These are phyloP conservation scores for Skeletonema costatum DNA, from an alignment of 108 stramenopile species.

Conservation along the genomic window DNA sequence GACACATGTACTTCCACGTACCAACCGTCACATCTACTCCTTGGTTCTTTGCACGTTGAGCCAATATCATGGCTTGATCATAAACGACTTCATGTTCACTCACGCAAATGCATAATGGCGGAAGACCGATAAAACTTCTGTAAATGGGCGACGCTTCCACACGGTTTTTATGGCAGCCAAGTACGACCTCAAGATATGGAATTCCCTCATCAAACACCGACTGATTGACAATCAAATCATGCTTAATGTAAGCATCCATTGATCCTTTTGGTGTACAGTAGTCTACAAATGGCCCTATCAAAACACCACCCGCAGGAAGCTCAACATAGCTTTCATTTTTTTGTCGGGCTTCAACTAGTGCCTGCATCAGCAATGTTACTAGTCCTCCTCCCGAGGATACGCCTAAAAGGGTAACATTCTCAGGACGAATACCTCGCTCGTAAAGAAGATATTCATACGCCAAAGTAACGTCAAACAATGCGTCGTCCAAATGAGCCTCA, in stretches of 20 bases:
- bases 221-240: conserved; percentile 83
- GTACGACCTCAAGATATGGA: conserved; percentile 41
- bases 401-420: conserved; percentile 65
- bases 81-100: conserved; percentile 81
- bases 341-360: conserved; percentile 47
- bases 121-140: conserved; percentile 60
- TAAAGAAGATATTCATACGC: conserved; percentile 58
- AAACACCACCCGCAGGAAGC: conserved; percentile 60
- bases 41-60: conserved; percentile 52
- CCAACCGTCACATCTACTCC: conserved; percentile 69
- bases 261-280: conserved; percentile 69
- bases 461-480: conserved; percentile 66
- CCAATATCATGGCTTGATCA: conserved; percentile 69
- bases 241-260: conserved; percentile 61
- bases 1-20: conserved; percentile 83
- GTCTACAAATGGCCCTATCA: conserved; percentile 83
- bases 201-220: conserved; percentile 54
- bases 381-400: conserved; percentile 74
- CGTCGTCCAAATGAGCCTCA: conserved; percentile 65
- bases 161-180: conserved; percentile 51
- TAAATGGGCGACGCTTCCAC: conserved; percentile 68
- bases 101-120: conserved; percentile 76
- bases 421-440: conserved; percentile 48
- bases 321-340: conserved; percentile 15
- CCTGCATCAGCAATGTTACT: conserved; percentile 66